Evolutionary conservation across 106 monocot species (phyloP), one percentile per base, ranked within the genome.

Genomic region (Apostasia ramifera): DNA sequence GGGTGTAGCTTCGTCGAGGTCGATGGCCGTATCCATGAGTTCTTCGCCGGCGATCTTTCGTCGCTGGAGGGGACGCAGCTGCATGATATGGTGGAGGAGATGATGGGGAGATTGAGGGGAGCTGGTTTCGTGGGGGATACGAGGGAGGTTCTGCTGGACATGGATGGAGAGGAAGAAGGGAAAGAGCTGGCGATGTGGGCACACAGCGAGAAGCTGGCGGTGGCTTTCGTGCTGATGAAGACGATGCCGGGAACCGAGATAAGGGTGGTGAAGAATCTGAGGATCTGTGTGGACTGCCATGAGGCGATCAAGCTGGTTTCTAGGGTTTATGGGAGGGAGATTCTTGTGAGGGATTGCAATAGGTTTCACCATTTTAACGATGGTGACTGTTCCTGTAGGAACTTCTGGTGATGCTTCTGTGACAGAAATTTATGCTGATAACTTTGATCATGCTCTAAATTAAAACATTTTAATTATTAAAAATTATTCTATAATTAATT

Each of bases 231-330:
- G 2, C 68, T 76, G 61, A 76, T 70, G 40, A 69, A 61, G 26
- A 59, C 68, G 53, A 26, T 1, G 40, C 13, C 42, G 3, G 61
- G 76, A 48, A 61, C 61, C 53, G 60, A 69, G 69, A 59, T 61
- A 12, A 68, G 69, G 26, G 61, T 76, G 61, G 61, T 53, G 59
- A 76, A 76, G 75, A 76, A 76, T 40, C 44, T 76, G 15, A 56
- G 75, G 46, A 50, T 70, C 0, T 77, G 77, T 53, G 64, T 12
- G 40, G 77, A 77, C 13, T 77, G 77, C 63, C 77, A 77, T 37
- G 66, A 15, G 46, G 77, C 71, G 38, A 71, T 67, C 14, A 71
- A 69, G 57, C 43, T 71, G 6, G 13, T 77, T n/a, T 77, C 77
- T 8, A 56, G 64, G 77, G 70, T 77, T 39, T 74, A 67, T 46